Evolutionary conservation across 345 rosid species (phyloP), one percentile per base, ranked within the genome.

Genomic region (Eucalyptus regnans): DNA sequence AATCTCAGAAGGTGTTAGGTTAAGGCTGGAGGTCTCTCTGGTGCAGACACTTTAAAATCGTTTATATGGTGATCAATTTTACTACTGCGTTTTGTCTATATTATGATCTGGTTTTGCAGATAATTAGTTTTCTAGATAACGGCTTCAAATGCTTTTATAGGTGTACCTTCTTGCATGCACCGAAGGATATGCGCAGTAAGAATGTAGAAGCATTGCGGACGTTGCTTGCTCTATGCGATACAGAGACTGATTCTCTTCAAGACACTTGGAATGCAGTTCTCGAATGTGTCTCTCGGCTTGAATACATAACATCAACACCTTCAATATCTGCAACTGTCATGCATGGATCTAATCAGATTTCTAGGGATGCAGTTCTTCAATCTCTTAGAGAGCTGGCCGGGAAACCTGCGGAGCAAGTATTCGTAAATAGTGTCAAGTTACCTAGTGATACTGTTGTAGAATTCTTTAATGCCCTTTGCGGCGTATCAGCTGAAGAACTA

Each of bases 211-310:
- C 99, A 87, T 92, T 98, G 93, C 97, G 95, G 88, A 96, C 97
- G 86, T 91, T 98, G 86, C 93, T 98, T 91, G 92, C 94, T 85
- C 92, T 98, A 80, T 94, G 97, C 80, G 99, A 96, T 90, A 91
- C 92, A 33, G 97, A 97, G 90, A 92, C 95, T 86, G 96, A 91
- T 89, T 94, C 97, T 90, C 97, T 98, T 91, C 98, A 95, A 90
- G 99, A 98, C 93, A 97, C 99, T n/a, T 98, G 99, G 99, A 98
- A 98, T 94, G 99, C 99, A 86, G 97, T 98, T 87, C 89, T 98
- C 87, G 99, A 97, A 94, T 98, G 99, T 92, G 99, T 97, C 91
- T 96, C 99, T 88, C 97, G 99, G 89, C 99, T 98, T 90, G 99
- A 97, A 93, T 97, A 89, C 90, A 97, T 98, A 76, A 90, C 96